phyloP scores from a whole-genome alignment of 768 basidiomycete genomes.

The Trametes cubensis region DNA sequence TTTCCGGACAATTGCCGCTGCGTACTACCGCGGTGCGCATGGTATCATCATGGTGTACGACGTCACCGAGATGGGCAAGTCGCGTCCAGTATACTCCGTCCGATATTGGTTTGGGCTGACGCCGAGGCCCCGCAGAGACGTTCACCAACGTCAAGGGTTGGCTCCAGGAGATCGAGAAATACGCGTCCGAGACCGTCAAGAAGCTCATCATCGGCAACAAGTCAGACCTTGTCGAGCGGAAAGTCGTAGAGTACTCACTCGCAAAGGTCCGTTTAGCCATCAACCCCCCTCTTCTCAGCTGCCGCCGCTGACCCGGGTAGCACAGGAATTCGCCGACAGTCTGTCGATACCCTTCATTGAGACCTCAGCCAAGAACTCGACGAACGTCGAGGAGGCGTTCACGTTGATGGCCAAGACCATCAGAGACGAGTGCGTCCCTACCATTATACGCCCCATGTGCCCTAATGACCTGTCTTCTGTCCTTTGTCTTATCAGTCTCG shows the following conservation, averaged over 20 bases:
- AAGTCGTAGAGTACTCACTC: slow-evolving; percentile 87
- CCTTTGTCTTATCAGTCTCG: slow-evolving; percentile 15
- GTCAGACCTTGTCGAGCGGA: slow-evolving; percentile 97
- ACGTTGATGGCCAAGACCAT: slow-evolving; percentile 97
- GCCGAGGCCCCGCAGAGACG: slow-evolving; percentile 60
- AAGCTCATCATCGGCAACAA: slow-evolving; percentile 99
- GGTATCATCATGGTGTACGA: slow-evolving; percentile 99
- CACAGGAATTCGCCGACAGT: slow-evolving; percentile 91
- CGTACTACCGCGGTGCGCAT: slow-evolving; percentile 98
- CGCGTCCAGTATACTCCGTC: not conserved
- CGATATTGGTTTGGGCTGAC: not conserved
- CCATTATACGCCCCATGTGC: not conserved
- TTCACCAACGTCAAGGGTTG: slow-evolving; percentile 96
- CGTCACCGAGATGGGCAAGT: slow-evolving; percentile 88
- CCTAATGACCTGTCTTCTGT: not conserved
- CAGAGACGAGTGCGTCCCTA: slow-evolving; percentile 69
- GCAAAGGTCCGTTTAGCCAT: slow-evolving; percentile 62
- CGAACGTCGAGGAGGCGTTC: slow-evolving; percentile 99
- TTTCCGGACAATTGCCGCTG: slow-evolving; percentile 97
- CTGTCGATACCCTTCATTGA: slow-evolving; percentile 92
- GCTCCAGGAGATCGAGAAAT: slow-evolving; percentile 91
- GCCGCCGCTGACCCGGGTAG: not conserved
- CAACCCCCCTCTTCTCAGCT: not conserved
- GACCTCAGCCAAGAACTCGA: slow-evolving; percentile 97
- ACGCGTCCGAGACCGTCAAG: slow-evolving; percentile 98